Percentiles rank a stretch among this genome's conserved stretches.
Conservation (phyloP, 441 rosid genomes). For the Corymbia calophylla region DNA sequence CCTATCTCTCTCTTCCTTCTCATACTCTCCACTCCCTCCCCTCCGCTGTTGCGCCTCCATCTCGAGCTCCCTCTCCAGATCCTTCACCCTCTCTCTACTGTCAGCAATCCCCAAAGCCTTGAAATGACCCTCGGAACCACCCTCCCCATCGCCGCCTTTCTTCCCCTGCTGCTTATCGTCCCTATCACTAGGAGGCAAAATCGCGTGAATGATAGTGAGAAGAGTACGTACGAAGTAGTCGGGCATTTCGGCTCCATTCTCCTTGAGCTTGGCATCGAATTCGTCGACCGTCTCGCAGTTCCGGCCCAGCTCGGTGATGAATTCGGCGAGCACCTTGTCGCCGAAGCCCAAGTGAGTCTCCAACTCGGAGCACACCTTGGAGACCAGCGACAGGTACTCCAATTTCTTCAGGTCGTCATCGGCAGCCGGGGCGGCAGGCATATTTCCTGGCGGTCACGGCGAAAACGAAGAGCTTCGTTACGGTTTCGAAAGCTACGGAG, state of each 20-base stretch:
- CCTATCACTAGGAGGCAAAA: constrained; percentile 43
- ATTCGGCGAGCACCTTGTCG: constrained; percentile 66
- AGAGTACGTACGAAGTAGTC: constrained; percentile 68
- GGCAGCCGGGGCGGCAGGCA: not conserved
- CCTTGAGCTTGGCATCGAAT: constrained; percentile 52
- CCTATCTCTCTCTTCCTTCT: not conserved
- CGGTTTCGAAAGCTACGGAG: not conserved
- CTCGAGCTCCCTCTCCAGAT: constrained; percentile 59
- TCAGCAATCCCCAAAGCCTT: constrained; percentile 61
- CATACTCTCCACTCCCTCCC: constrained; percentile 16
- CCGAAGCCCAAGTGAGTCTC: constrained; percentile 66
- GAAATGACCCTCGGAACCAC: constrained; percentile 22
- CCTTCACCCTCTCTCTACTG: constrained; percentile 57
- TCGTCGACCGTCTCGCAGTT: constrained; percentile 43
- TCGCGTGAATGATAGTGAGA: constrained; percentile 56
- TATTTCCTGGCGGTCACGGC: not conserved
- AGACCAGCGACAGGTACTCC: constrained; percentile 70
- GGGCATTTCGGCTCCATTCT: constrained; percentile 61
- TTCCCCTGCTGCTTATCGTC: constrained; percentile 14
- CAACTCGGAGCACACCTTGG: constrained; percentile 73
- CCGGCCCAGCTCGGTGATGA: constrained; percentile 58
- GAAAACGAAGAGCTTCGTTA: not conserved
- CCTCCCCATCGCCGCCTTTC: constrained; percentile 11
- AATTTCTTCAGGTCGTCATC: constrained; percentile 31
- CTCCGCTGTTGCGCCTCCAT: constrained; percentile 30